phyloP scores from a whole-genome alignment of 164 flowering plant species.

The Vitis labrusca region DNA sequence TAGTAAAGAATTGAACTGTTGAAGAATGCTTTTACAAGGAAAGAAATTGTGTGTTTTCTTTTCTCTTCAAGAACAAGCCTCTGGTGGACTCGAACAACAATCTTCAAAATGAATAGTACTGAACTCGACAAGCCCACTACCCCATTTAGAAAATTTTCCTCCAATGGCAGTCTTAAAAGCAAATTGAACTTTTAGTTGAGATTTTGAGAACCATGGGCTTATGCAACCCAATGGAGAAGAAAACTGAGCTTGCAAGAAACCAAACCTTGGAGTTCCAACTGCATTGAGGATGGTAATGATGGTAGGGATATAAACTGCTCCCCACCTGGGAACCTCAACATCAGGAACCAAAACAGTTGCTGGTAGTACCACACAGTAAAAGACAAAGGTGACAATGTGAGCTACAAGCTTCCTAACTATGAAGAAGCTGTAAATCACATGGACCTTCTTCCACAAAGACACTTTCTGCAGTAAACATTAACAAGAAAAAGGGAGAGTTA shows the following conservation, averaged over 20 bases:
- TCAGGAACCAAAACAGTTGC: slow-evolving; percentile 76
- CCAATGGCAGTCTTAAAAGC: too few species aligned
- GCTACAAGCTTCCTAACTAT: slow-evolving; percentile 48
- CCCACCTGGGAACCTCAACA: slow-evolving; percentile 89
- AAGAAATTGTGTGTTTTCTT: too few species aligned
- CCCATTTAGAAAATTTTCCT: too few species aligned
- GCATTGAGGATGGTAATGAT: slow-evolving; percentile 84
- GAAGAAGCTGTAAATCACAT: slow-evolving; percentile 57
- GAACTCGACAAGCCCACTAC: too few species aligned
- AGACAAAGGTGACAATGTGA: slow-evolving; percentile 42
- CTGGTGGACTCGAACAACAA: background rate
- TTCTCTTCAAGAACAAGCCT: background rate
- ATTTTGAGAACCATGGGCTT: background rate
- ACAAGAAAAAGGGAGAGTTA: background rate
- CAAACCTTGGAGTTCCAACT: slow-evolving; percentile 88
- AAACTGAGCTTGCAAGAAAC: background rate
- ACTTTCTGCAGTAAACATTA: slow-evolving; percentile 36
- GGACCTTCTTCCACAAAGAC: slow-evolving; percentile 40
- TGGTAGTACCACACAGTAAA: slow-evolving; percentile 48
- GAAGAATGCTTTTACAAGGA: too few species aligned
- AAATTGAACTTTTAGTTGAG: too few species aligned
- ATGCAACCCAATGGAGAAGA: background rate
- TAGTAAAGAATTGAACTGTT: too few species aligned
- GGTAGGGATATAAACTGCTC: slow-evolving; percentile 78
- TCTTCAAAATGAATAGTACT: background rate